phyloP scores from a whole-genome alignment of 2,329 filamentous ascomycete species.

The Akanthomyces dipterigenus region DNA sequence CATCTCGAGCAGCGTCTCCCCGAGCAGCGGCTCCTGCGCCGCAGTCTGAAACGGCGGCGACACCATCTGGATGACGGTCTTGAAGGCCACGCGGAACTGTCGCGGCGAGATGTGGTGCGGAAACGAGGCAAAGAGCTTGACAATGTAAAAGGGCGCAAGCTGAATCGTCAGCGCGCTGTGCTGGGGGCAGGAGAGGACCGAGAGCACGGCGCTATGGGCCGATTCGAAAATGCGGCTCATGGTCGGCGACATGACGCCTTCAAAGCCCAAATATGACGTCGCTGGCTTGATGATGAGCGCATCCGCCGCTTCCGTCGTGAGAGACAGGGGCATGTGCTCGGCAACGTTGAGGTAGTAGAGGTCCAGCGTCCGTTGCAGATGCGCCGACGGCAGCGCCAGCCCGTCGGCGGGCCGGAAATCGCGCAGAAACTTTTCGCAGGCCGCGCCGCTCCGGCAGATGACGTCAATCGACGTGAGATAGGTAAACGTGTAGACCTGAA shows the following conservation, averaged over 20 bases:
- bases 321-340: constrained; percentile 70
- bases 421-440: constrained; percentile 60
- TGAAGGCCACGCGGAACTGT: constrained; percentile 85
- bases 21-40: constrained; percentile 66
- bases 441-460: constrained; percentile 61
- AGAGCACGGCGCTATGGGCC: constrained; percentile 74
- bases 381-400: constrained; percentile 18
- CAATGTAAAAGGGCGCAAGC: constrained; percentile 76
- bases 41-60: constrained; percentile 73
- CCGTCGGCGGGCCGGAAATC: constrained; percentile 46
- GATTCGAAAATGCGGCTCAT: constrained; percentile 70
- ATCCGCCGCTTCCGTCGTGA: constrained; percentile 63
- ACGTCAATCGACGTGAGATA: constrained; percentile 79
- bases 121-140: constrained; percentile 73
- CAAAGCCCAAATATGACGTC: constrained; percentile 59
- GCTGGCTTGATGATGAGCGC: constrained; percentile 68
- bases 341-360: constrained; percentile 83
- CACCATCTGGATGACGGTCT: constrained; percentile 74
- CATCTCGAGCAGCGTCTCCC: constrained; percentile 74
- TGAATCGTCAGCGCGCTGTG: constrained; percentile 64
- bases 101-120: constrained; percentile 70
- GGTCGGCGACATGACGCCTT: constrained; percentile 35
- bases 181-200: constrained; percentile 72
- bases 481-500: constrained; percentile 79
- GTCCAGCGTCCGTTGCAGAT: constrained; percentile 64